Percentiles rank a stretch among this genome's conserved stretches.
These are phyloP conservation scores for Saccharomyces hybrid DNA, from an alignment of 1,139 yeast species.

Conservation along the genomic window DNA sequence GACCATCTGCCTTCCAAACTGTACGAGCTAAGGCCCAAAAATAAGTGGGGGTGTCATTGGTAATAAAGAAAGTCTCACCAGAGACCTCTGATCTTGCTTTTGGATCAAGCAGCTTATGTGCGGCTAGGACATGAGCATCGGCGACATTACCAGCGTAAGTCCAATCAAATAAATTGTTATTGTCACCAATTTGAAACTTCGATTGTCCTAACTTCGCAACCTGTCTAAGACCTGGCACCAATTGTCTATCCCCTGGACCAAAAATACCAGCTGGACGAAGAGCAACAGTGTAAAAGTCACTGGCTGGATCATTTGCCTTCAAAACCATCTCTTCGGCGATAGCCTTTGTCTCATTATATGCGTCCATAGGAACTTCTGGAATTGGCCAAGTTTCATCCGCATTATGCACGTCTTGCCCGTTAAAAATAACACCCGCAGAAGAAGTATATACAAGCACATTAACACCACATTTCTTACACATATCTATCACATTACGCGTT, in stretches of 20 bases:
- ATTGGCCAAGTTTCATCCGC: constrained; percentile 95
- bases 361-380: constrained; percentile 90
- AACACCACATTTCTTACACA: constrained; percentile 47
- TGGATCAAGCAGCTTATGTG: constrained; percentile 56
- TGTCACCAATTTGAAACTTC: constrained; percentile 89
- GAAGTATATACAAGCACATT: constrained; percentile 87
- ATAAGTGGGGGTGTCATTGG: constrained; percentile 91
- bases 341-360: constrained; percentile 92
- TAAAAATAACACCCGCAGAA: constrained; percentile 94
- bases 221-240: constrained; percentile 84
- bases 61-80: constrained; percentile 84
- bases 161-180: constrained; percentile 90
- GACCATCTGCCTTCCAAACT: constrained; percentile 95
- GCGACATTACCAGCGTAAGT: constrained; percentile 99
- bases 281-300: constrained; percentile 65
- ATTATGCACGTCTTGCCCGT: constrained; percentile 83
- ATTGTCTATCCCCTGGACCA: constrained; percentile 97
- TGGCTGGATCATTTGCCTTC: constrained; percentile 50
- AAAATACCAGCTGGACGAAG: constrained; percentile 96
- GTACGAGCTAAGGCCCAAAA: constrained; percentile 97
- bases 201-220: constrained; percentile 87
- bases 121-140: constrained; percentile 90
- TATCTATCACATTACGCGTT: constrained; percentile 64
- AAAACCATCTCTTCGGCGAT: constrained; percentile 80
- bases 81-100: constrained; percentile 42